Conservation (phyloP, 352 stramenopile species). For the Pythium sp. region DNA sequence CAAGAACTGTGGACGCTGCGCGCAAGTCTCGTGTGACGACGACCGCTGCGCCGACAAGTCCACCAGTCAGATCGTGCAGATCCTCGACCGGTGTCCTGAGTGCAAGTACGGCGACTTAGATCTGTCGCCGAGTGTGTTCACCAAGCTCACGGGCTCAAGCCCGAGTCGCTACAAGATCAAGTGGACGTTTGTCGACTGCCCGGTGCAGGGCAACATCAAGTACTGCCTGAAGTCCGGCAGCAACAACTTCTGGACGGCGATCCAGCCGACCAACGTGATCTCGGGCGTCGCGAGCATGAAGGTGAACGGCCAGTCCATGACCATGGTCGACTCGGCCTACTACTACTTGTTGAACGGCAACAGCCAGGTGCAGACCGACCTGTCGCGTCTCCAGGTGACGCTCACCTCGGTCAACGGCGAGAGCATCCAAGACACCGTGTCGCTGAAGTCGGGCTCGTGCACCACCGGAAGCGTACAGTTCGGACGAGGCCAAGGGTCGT, state of each 20-base stretch:
- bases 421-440: constrained; percentile 40
- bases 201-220: constrained; percentile 44
- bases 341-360: constrained; percentile 60
- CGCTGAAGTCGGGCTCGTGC: constrained; percentile 32
- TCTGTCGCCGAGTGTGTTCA: constrained; percentile 67
- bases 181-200: constrained; percentile 74
- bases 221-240: constrained; percentile 56
- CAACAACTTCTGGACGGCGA: constrained; percentile 39
- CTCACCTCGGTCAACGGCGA: constrained; percentile 44
- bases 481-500: not conserved
- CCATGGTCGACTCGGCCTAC: constrained; percentile 62
- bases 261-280: constrained; percentile 35
- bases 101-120: constrained; percentile 67
- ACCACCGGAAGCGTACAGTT: constrained; percentile 41
- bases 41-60: constrained; percentile 40
- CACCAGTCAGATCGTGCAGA: constrained; percentile 54
- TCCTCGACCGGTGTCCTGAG: constrained; percentile 72
- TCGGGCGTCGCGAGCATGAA: constrained; percentile 28
- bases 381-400: constrained; percentile 31
- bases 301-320: constrained; percentile 37
- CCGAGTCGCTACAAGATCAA: constrained; percentile 50
- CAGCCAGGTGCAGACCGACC: constrained; percentile 28
- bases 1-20: constrained; percentile 41
- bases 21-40: constrained; percentile 56
- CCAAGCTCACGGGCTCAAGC: constrained; percentile 55